Evolutionary conservation across 2,329 filamentous ascomycete genomes (phyloP).

Genomic region (Cryphonectria nitschkei): DNA sequence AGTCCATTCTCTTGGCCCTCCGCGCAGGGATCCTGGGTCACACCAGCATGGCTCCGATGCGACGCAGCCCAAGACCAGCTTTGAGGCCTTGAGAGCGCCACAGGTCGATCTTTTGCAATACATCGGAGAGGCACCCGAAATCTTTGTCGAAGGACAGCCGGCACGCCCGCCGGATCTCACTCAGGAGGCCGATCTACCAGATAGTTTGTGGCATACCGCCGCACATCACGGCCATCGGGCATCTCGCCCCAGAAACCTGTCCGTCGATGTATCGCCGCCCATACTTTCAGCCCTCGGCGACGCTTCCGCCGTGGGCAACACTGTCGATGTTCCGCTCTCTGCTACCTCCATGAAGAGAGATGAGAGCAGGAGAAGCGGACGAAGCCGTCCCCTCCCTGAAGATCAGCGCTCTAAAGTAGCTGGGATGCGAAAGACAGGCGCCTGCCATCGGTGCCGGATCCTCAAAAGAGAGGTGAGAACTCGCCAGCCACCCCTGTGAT

Average conservation of each 20-base stretch:
- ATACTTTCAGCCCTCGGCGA: not conserved
- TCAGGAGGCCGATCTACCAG: conserved; percentile 11
- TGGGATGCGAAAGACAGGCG: conserved; percentile 20
- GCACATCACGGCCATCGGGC: too few species aligned
- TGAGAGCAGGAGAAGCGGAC: conserved; percentile 16
- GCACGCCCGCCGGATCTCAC: conserved; percentile 9
- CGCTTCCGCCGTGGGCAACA: not conserved
- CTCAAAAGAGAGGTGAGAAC: conserved; percentile 22
- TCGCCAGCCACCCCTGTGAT: not conserved
- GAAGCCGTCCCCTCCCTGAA: not conserved
- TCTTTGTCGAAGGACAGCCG: conserved; percentile 5
- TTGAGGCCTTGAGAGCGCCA: not conserved
- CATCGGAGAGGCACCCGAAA: not conserved
- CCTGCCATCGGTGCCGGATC: conserved; percentile 24
- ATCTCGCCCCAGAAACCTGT: not conserved
- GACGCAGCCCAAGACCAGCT: not conserved
- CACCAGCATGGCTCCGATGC: not conserved
- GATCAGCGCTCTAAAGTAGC: conserved; percentile 19
- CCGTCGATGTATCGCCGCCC: not conserved
- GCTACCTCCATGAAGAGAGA: conserved; percentile 16
- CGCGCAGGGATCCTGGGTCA: not conserved
- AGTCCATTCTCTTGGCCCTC: not conserved
- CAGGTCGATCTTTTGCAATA: not conserved
- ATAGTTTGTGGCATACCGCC: not conserved
- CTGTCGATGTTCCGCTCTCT: not conserved